These are phyloP conservation scores for Populus deltoides DNA, from an alignment of 345 rosid species.

Conservation along the genomic window DNA sequence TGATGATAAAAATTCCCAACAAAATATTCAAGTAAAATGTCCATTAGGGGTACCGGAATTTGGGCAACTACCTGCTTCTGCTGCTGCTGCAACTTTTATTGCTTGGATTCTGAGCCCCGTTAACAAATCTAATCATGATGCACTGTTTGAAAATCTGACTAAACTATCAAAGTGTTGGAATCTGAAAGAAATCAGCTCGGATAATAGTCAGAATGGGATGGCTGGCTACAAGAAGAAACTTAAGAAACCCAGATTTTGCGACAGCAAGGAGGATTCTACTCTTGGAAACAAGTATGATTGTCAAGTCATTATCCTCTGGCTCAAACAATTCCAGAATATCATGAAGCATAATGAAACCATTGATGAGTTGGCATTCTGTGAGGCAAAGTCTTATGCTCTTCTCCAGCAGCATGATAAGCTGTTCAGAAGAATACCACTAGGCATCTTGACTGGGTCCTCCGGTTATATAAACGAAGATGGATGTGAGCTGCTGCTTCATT, in stretches of 20 bases:
- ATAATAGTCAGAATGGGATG: slow-evolving; percentile 22
- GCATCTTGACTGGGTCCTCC: slow-evolving; percentile 50
- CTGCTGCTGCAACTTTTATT: slow-evolving; percentile 64
- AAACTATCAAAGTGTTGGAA: slow-evolving; percentile 51
- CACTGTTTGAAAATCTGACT: slow-evolving; percentile 43
- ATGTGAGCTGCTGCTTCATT: slow-evolving; percentile 61
- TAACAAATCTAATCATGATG: slow-evolving; percentile 43
- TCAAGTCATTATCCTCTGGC: slow-evolving; percentile 39
- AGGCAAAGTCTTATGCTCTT: slow-evolving; percentile 16
- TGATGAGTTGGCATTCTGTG: slow-evolving; percentile 21
- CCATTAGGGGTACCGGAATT: slow-evolving; percentile 9
- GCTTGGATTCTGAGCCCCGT: slow-evolving; percentile 64
- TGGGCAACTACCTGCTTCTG: slow-evolving; percentile 26
- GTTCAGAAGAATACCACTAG: slow-evolving; percentile 57
- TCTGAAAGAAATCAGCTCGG: slow-evolving; percentile 26
- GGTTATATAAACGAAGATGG: slow-evolving; percentile 40
- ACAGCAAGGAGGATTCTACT: slow-evolving; percentile 12
- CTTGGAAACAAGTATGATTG: slow-evolving; percentile 23
- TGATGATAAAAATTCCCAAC: slow-evolving; percentile 23
- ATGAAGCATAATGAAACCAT: slow-evolving; percentile 16
- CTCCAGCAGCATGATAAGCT: slow-evolving; percentile 30
- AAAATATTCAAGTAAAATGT: slow-evolving; percentile 18
- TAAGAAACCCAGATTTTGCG: slow-evolving; percentile 37
- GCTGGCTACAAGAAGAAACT: slow-evolving; percentile 34
- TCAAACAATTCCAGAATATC: slow-evolving; percentile 46